Evolutionary conservation across 2,329 filamentous ascomycete species (phyloP).

Genomic region (Pestalotiopsis sp.): DNA sequence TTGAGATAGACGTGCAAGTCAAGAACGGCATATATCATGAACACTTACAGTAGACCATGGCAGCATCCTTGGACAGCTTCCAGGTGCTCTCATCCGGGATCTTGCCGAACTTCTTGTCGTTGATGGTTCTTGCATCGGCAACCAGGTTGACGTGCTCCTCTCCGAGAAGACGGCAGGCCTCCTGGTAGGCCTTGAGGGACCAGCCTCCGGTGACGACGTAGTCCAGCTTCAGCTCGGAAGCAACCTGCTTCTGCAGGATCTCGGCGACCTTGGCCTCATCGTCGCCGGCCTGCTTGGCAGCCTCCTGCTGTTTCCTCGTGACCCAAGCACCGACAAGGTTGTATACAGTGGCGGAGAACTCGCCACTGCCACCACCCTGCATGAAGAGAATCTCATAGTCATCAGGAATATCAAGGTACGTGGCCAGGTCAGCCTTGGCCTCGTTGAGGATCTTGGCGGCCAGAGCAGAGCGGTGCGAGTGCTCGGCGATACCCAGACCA

Average conservation of each 20-base stretch:
- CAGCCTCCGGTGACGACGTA: constrained; percentile 91
- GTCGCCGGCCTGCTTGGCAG: constrained; percentile 58
- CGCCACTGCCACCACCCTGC: constrained; percentile 82
- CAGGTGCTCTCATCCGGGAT: constrained; percentile 80
- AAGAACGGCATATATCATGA: too few species aligned
- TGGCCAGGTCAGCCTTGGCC: constrained; percentile 73
- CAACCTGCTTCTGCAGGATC: constrained; percentile 64
- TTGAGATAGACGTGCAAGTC: too few species aligned
- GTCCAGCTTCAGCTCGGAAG: constrained; percentile 77
- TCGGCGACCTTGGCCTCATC: constrained; percentile 56
- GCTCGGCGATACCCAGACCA: constrained; percentile 85
- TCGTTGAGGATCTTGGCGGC: constrained; percentile 80
- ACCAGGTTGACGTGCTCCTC: constrained; percentile 80
- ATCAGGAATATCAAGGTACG: constrained; percentile 79
- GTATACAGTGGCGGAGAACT: constrained; percentile 83
- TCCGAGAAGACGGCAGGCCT: constrained; percentile 78
- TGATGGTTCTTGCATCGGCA: constrained; percentile 65
- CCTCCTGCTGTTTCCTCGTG: constrained; percentile 63
- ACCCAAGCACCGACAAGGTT: constrained; percentile 87
- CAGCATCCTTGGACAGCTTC: constrained; percentile 69
- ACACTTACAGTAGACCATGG: constrained; percentile 71
- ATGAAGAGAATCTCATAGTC: constrained; percentile 90
- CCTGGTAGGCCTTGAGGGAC: constrained; percentile 87
- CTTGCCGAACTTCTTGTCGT: constrained; percentile 81
- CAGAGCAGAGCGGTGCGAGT: constrained; percentile 82